Evolutionary conservation across 139 green algal genomes (phyloP), one percentile per base, ranked within the genome.

Genomic region (Picochlorum sp.): DNA sequence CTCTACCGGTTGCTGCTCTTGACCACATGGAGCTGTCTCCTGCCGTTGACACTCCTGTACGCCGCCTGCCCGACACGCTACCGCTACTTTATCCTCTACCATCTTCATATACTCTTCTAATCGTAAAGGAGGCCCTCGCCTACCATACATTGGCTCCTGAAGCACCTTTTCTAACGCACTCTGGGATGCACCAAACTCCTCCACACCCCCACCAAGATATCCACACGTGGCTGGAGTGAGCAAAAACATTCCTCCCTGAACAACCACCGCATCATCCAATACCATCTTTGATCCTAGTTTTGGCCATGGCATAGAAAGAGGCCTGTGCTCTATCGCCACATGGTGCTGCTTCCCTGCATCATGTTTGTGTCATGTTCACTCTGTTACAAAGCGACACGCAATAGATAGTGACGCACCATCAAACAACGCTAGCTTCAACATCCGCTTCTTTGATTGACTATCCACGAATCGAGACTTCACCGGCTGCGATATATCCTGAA

Each of bases 191-290:
- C 87, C 76, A 52, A 87, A 51, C 16, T 54, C 20, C 18, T 76
- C 54, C 55, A 88, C 82, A 63, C 73, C 38, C 2, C 85, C 83
- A 0, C 85, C 85, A 24, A 88, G 69, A 23, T 88, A 61, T 6
- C 26, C 61, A 2, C 75, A 68, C 52, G 86, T 88, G 20, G 84
- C 65, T 1, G 81, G 79, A 13, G 67, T 73, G 50, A 92, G 75
- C 54, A 90, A 64, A 69, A 92, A 60, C 54, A 84, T 67, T 30
- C 86, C 86, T 2, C 77, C 57, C 26, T 30, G 20, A 18, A 59
- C n/a, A 37, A 34, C n/a, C 16, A 26, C 47, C 6, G n/a, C n/a
- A 21, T 21, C 18, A 9, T 54, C n/a, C 47, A 54, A 54, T 21
- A 54, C 16, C n/a, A 54, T 21, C 47, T 54, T 54, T 54, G 47